Conservation (phyloP, 768 basidiomycete species). For the Auriculariales sp. region DNA sequence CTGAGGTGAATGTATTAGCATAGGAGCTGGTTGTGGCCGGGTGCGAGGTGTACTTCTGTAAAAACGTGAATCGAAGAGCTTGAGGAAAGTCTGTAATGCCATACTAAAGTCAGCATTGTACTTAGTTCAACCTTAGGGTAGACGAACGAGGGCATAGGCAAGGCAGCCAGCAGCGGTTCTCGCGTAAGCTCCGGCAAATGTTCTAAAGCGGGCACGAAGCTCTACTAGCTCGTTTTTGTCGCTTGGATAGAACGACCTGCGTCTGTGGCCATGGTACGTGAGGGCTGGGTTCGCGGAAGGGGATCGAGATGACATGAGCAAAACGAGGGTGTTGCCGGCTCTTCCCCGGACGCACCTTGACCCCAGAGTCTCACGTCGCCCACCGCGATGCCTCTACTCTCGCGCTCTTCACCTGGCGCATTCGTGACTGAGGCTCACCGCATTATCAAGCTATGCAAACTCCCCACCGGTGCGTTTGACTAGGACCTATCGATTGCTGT, state of each 20-base stretch:
- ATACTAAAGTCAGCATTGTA: not conserved
- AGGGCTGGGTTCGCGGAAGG: not conserved
- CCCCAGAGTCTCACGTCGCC: not conserved
- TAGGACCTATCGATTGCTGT: not conserved
- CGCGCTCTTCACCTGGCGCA: not conserved
- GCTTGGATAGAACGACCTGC: constrained; percentile 15
- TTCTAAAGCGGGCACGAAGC: constrained; percentile 64
- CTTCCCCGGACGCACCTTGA: not conserved
- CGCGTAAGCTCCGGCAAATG: constrained; percentile 71
- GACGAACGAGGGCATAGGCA: constrained; percentile 46
- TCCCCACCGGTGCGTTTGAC: not conserved
- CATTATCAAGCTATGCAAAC: not conserved
- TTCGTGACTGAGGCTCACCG: not conserved
- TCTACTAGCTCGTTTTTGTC: constrained; percentile 35
- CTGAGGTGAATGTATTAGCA: constrained; percentile 8
- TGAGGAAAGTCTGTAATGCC: constrained; percentile 27
- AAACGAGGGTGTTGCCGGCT: not conserved
- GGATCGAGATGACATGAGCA: not conserved
- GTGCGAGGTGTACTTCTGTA: constrained; percentile 39
- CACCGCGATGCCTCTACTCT: not conserved
- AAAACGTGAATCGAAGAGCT: constrained; percentile 66
- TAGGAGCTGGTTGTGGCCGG: not conserved
- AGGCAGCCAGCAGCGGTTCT: constrained; percentile 62
- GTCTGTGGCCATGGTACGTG: not conserved
- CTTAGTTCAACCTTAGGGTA: not conserved